These are phyloP conservation scores for Tylopilus sp. DNA, from an alignment of 1,284 basidiomycete species.

Conservation along the genomic window DNA sequence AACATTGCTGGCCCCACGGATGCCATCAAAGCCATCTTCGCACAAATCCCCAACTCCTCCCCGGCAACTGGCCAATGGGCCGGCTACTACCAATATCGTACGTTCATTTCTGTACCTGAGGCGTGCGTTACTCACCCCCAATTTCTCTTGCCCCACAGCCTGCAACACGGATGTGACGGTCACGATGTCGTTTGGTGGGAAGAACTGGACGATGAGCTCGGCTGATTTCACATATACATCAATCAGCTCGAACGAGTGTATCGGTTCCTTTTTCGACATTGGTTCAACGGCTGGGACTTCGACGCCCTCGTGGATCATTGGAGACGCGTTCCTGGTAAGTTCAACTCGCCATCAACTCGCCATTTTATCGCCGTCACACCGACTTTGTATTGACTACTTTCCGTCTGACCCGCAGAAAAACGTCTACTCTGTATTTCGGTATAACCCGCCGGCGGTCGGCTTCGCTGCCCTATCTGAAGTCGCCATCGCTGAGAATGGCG, in stretches of 20 bases:
- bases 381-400: too few relatives aligned
- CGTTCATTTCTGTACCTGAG: neutral
- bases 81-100: slow-evolving; percentile 35
- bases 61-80: slow-evolving; percentile 22
- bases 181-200: slow-evolving; percentile 43
- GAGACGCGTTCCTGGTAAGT: slow-evolving; percentile 48
- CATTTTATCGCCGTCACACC: neutral
- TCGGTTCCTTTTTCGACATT: slow-evolving; percentile 50
- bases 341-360: too few relatives aligned
- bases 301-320: slow-evolving; percentile 43
- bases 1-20: slow-evolving; percentile 36
- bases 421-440: slow-evolving; percentile 51
- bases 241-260: slow-evolving; percentile 35
- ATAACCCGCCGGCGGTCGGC: slow-evolving; percentile 46
- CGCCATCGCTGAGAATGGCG: slow-evolving; percentile 33
- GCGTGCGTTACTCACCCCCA: neutral
- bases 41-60: slow-evolving; percentile 35
- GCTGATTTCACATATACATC: slow-evolving; percentile 44
- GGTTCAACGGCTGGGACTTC: slow-evolving; percentile 23
- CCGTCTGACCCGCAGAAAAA: slow-evolving; percentile 40
- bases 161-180: slow-evolving; percentile 22
- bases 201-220: slow-evolving; percentile 41
- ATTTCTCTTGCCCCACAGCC: slow-evolving; percentile 8
- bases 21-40: slow-evolving; percentile 35
- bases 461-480: slow-evolving; percentile 41